These are phyloP conservation scores for Pittosporum tobira DNA, from an alignment of 129 eudicot genomes.

Conservation along the genomic window DNA sequence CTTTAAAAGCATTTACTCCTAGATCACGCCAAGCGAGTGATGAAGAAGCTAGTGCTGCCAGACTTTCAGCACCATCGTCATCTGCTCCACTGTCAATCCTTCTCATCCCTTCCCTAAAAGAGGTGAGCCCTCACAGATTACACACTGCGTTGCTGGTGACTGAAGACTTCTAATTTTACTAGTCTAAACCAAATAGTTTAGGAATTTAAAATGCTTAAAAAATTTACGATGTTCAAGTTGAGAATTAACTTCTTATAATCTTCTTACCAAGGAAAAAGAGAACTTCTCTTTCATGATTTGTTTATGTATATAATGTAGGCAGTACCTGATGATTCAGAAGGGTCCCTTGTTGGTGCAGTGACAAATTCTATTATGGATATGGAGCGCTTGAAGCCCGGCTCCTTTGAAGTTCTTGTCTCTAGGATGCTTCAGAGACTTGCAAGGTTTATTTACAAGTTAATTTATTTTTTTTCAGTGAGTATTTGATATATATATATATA, in stretches of 20 bases:
- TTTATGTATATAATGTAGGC: conserved; percentile 34
- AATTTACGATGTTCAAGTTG: too few species aligned
- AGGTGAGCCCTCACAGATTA: conserved; percentile 37
- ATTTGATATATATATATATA: background rate
- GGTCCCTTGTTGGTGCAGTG: conserved; percentile 39
- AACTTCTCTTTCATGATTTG: conserved; percentile 2
- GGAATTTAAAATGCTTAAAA: too few species aligned
- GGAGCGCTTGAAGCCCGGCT: conserved; percentile 69
- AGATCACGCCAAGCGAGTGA: conserved; percentile 62
- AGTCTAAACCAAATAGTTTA: too few species aligned
- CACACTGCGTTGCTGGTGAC: too few species aligned
- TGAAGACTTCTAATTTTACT: too few species aligned
- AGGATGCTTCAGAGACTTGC: conserved; percentile 82
- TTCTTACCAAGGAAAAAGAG: too few species aligned
- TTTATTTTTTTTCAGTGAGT: conserved; percentile 1
- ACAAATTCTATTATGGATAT: conserved; percentile 53
- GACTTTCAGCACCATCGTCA: conserved; percentile 35
- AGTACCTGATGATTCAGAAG: conserved; percentile 47
- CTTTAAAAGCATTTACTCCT: conserved; percentile 49
- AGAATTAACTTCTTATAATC: too few species aligned
- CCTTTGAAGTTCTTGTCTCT: conserved; percentile 59
- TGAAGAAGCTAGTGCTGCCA: conserved; percentile 50
- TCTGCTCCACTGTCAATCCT: conserved; percentile 57
- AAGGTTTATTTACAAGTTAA: too few species aligned
- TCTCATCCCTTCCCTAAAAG: conserved; percentile 71